Base-by-base conservation (phyloP, 257 asterid species). In the Echites panduratus region DNA sequence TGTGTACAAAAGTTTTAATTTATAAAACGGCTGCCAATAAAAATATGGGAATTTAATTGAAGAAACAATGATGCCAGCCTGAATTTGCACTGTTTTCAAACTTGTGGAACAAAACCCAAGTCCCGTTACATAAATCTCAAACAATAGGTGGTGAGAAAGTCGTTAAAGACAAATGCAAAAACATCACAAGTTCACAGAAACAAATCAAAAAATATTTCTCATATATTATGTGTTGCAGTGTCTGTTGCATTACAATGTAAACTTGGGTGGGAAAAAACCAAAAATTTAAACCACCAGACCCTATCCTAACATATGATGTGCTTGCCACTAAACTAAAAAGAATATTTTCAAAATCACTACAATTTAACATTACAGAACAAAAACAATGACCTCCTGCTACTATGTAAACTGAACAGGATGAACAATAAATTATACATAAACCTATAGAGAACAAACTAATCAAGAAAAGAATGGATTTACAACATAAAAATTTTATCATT, bases 401-500 rank as follows among this genome's bases (percentile, higher is more conserved):
- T 72, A 63, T 62, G 73, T 64, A 74, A 73, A 62, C 40, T 66
- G 77, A 77, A 76, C 73, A 66, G 66, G 70, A 77, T 27, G 71
- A 81, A 80, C 78, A 56, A 44, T 24, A 56, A 47, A 61, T 62
- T 73, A 41, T 70, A 81, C 65, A 80, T 50, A 76, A 68, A 83
- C 66, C 77, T 79, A 82, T 74, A 63, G 53, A 41, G 73, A 69
- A 59, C 48, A 73, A 54, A 56, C 66, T 11, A 56, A 66, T 17
- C 26, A 75, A 74, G 65, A 74, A 76, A 82, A 64, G 43, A 76
- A 85, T 62, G 83, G 80, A 85, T 87, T 75, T 90, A 92, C 96
- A 88, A 83, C 53, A 81, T 70, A 49, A 49, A 52, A 54, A 38
- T 66, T 38, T 67, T 70, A 49, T 72, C 58, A 56, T 53, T 43